Evolutionary conservation across 1,139 yeast species (phyloP).

Genomic region (Wickerhamomyces sp.): DNA sequence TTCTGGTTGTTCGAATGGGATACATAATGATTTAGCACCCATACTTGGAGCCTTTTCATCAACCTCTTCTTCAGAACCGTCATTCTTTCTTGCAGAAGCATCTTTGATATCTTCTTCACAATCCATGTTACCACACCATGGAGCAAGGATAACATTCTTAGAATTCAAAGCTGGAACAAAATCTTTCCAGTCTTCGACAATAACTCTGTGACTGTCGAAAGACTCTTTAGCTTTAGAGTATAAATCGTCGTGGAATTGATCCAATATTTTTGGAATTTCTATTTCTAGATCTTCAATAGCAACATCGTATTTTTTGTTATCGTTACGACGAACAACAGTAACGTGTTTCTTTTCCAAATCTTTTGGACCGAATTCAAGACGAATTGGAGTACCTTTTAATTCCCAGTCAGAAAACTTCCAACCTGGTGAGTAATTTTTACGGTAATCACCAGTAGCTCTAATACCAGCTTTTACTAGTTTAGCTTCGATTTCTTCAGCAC

Average conservation of each 20-base stretch:
- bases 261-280: conserved; percentile 72
- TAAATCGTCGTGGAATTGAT: conserved; percentile 72
- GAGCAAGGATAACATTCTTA: conserved; percentile 86
- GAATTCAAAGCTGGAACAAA: conserved; percentile 90
- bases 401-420: conserved; percentile 99
- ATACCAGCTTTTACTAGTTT: conserved; percentile 54
- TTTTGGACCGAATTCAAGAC: conserved; percentile 94
- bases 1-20: conserved; percentile 88
- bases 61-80: conserved; percentile 76
- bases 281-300: conserved; percentile 60
- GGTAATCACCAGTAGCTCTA: conserved; percentile 80
- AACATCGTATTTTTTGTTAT: conserved; percentile 67
- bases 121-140: conserved; percentile 94
- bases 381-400: conserved; percentile 90
- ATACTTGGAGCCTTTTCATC: conserved; percentile 97
- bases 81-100: conserved; percentile 74
- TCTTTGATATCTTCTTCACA: conserved; percentile 98
- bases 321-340: conserved; percentile 91
- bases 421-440: conserved; percentile 95
- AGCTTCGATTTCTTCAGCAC: conserved; percentile 64
- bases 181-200: conserved; percentile 83
- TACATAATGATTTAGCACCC: conserved; percentile 99
- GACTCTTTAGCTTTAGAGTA: conserved; percentile 74
- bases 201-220: conserved; percentile 77
- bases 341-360: conserved; percentile 80